Base-by-base conservation (phyloP, 805 yeast species). In the Saitoella complicata region DNA sequence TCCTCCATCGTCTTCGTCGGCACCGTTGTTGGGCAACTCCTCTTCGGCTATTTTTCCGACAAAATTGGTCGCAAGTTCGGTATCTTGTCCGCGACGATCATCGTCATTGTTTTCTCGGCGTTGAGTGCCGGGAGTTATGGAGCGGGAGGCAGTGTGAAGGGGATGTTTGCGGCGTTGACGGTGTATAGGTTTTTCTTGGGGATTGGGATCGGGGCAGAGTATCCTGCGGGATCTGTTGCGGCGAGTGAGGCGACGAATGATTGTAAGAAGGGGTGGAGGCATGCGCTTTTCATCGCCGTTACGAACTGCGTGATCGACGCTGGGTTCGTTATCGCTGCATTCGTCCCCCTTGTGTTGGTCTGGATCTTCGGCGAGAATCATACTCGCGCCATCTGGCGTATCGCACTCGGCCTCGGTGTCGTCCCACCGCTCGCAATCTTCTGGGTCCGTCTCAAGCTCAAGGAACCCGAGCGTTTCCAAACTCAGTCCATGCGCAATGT, bases 191-290 rank as follows among this genome's bases (percentile, higher is more conserved):
- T 83, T 61, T 78, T 87, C 63, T 65, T 87, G 43, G 97, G 97
- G 64, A 68, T 84, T 51, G 93, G 87, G 55, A 7, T 88, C 54
- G 97, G 97, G 55, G 87, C 93, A 42, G 97, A 87, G 64, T 87
- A 87, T 58, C 95, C 95, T 40, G 80, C 93, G 9, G 87, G 95
- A 39, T 80, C 94, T 6, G 88, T 87, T 12, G 93, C 94, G 35
- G 84, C 93, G 53, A 86, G 95, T 31, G 96, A 87, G 62, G 91
- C 93, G 37, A 76, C 93, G 40, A 77, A 81, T 46, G 64, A 74
- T 49, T 66, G 86, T 53, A 82, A 87, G 11, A 70, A 75, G n/a
- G 94, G 94, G 46, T 70, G 72, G 48, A 79, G 96, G 67, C 85
- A 87, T 65, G 72, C 95, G 60, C 86, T 80, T 69, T 86, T 87